These are phyloP conservation scores for Hamamelis virginiana DNA, from an alignment of 164 flowering plant genomes.

Conservation along the genomic window DNA sequence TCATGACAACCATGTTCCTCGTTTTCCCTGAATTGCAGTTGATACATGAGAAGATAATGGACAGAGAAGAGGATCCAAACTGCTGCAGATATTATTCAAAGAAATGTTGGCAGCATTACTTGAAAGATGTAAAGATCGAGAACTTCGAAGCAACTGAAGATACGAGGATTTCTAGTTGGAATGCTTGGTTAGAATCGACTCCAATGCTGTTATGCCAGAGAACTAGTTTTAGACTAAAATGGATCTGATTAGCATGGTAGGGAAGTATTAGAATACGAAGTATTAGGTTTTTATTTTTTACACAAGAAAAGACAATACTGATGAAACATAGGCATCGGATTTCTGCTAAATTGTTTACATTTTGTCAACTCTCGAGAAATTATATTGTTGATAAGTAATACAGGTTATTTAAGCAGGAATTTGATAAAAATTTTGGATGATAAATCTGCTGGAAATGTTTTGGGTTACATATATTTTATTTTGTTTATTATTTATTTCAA, in stretches of 20 bases:
- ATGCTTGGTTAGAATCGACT: conserved; percentile 1
- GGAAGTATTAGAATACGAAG: background rate
- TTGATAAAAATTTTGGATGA: too few relatives aligned
- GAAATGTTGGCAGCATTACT: conserved; percentile 32
- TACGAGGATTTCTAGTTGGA: background rate
- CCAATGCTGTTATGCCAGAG: background rate
- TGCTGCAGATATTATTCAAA: conserved; percentile 27
- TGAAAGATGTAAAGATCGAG: conserved; percentile 16
- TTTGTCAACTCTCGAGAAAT: too few relatives aligned
- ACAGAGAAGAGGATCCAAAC: conserved; percentile 14
- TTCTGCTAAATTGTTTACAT: too few relatives aligned
- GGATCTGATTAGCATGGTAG: background rate
- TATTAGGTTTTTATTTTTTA: too few relatives aligned
- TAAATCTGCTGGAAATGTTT: too few relatives aligned
- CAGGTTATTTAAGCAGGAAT: too few relatives aligned
- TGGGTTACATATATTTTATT: too few relatives aligned
- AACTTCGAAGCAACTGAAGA: background rate
- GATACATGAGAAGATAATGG: conserved; percentile 1
- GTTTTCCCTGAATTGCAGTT: conserved; percentile 13
- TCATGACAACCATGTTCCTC: background rate
- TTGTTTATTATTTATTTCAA: too few relatives aligned
- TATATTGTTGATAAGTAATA: too few relatives aligned
- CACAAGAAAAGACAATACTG: too few relatives aligned
- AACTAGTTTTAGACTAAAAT: conserved; percentile 3
- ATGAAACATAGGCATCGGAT: too few relatives aligned